Percentiles rank a stretch among this genome's conserved stretches.
phyloP scores from a whole-genome alignment of 2,329 filamentous ascomycete species.

The Myriosclerotinia scirpicola region DNA sequence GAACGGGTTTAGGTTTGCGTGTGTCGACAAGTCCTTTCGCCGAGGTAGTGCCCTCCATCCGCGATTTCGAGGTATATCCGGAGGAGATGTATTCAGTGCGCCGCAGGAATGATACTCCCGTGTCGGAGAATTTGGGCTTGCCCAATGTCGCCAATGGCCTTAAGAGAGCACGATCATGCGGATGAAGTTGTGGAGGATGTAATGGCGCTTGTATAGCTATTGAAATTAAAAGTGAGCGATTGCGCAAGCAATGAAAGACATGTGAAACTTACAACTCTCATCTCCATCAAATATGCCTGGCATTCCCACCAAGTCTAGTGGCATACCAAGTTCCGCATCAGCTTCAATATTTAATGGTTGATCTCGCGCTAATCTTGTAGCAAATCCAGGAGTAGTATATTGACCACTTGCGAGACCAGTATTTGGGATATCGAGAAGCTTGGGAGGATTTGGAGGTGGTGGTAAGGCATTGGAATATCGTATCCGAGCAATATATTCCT shows the following conservation, averaged over 20 bases:
- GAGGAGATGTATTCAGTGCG: conserved; percentile 92
- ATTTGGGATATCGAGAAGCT: conserved; percentile 95
- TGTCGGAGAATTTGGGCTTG: conserved; percentile 74
- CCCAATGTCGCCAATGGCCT: conserved; percentile 81
- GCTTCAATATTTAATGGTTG: conserved; percentile 96
- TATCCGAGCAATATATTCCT: conserved; percentile 96
- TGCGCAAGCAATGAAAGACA: conserved; percentile 21
- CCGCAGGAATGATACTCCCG: conserved; percentile 88
- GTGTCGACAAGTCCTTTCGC: conserved; percentile 49
- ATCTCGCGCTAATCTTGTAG: conserved; percentile 82
- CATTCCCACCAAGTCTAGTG: conserved; percentile 90
- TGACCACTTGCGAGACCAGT: conserved; percentile 82
- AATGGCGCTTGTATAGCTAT: conserved; percentile 79
- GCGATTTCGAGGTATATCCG: conserved; percentile 48
- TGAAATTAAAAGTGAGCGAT: conserved; percentile 31
- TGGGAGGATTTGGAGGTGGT: conserved; percentile 89
- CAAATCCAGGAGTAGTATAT: conserved; percentile 88
- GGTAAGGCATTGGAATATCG: conserved; percentile 95
- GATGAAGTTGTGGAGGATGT: conserved; percentile 69
- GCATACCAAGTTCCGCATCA: conserved; percentile 97
- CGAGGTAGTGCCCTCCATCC: conserved; percentile 53
- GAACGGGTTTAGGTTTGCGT: conserved; percentile 48
- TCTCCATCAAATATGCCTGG: conserved; percentile 94
- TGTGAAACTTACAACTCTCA: conserved; percentile 71
- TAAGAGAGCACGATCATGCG: conserved; percentile 80